phyloP scores from a whole-genome alignment of 2,329 filamentous ascomycete species.

The Ilyonectria destructans region DNA sequence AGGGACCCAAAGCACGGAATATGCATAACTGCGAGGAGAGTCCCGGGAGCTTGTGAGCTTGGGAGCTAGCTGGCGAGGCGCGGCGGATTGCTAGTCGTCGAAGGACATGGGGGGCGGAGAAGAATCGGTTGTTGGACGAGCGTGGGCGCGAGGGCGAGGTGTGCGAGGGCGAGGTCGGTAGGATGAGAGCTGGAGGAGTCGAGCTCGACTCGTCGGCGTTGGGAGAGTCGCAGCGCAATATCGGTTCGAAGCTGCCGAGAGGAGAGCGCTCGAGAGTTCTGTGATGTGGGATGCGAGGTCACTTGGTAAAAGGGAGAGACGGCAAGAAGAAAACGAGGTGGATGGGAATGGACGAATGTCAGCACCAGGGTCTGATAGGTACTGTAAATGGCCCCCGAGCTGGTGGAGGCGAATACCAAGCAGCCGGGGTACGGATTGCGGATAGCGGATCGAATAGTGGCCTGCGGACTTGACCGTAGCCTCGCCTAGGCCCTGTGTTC shows the following conservation, averaged over 20 bases:
- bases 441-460: slow-evolving; percentile 8
- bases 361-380: slow-evolving; percentile 46
- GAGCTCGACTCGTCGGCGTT: not conserved
- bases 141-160: not conserved
- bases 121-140: not conserved
- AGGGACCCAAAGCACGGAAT: slow-evolving; percentile 24
- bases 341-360: slow-evolving; percentile 40
- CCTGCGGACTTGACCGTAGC: slow-evolving; percentile 37
- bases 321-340: slow-evolving; percentile 10
- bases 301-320: slow-evolving; percentile 32
- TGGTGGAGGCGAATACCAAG: slow-evolving; percentile 13
- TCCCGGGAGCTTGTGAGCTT: slow-evolving; percentile 28
- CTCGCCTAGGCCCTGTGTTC: slow-evolving; percentile 29
- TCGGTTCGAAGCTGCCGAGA: not conserved
- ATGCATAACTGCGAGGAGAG: slow-evolving; percentile 37
- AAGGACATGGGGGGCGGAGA: slow-evolving; percentile 32
- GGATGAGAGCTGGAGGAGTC: not conserved
- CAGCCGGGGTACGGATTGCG: not conserved
- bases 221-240: not conserved
- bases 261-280: not conserved
- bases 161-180: not conserved
- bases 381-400: not conserved
- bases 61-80: slow-evolving; percentile 39
- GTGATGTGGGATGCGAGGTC: not conserved
- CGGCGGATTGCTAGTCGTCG: slow-evolving; percentile 35